These are phyloP conservation scores for Exidia glandulosa DNA, from an alignment of 768 basidiomycete genomes.

Conservation along the genomic window DNA sequence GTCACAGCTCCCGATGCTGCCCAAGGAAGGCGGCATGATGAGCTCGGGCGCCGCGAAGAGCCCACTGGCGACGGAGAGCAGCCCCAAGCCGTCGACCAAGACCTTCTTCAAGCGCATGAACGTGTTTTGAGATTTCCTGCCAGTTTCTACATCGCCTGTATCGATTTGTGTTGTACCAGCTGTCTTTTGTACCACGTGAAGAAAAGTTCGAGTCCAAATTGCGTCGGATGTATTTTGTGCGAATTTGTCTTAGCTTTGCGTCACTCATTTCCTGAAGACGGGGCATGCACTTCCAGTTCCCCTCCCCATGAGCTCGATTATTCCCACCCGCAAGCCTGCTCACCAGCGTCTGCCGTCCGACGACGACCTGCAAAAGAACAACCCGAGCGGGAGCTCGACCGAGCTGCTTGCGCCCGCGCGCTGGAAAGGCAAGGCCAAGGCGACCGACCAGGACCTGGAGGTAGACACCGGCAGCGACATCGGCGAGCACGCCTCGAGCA, in stretches of 20 bases:
- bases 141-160: too few relatives aligned
- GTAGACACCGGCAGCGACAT: conserved; percentile 21
- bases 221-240: too few relatives aligned
- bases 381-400: background rate
- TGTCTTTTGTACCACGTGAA: too few relatives aligned
- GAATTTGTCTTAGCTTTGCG: too few relatives aligned
- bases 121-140: too few relatives aligned
- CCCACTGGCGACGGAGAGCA: too few relatives aligned
- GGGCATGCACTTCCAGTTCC: background rate
- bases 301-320: background rate
- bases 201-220: too few relatives aligned
- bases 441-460: conserved; percentile 16
- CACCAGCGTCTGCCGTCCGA: background rate
- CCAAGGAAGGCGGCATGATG: background rate
- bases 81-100: too few relatives aligned
- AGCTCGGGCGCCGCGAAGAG: background rate
- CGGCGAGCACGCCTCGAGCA: conserved; percentile 16
- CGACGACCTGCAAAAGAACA: background rate
- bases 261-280: background rate
- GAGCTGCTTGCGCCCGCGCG: background rate
- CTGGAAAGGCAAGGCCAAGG: conserved; percentile 17
- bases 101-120: too few relatives aligned
- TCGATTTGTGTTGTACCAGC: too few relatives aligned
- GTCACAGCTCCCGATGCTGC: conserved; percentile 41
- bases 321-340: background rate